Conservation (phyloP, 257 asterid genomes). For the Echium plantagineum region DNA sequence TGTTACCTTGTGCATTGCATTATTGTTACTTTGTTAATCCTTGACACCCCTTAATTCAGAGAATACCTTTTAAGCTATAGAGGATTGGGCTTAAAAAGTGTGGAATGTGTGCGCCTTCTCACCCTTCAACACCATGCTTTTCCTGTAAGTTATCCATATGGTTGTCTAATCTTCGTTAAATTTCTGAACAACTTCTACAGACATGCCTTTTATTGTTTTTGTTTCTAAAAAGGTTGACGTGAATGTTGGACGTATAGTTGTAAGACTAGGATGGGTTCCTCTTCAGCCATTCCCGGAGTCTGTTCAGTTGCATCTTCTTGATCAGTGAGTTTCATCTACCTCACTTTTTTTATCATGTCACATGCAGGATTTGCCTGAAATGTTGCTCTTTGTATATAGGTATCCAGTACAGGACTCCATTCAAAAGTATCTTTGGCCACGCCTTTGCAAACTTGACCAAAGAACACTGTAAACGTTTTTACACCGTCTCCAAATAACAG, state of each 20-base stretch:
- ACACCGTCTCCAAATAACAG: neutral
- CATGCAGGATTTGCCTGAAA: neutral
- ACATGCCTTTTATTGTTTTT: conserved; percentile 13
- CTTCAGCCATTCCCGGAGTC: conserved; percentile 96
- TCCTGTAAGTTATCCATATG: conserved; percentile 57
- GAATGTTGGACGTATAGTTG: conserved; percentile 97
- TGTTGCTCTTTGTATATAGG: conserved; percentile 22
- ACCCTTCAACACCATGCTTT: conserved; percentile 98
- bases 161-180: neutral
- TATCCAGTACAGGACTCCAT: conserved; percentile 60
- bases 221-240: conserved; percentile 65
- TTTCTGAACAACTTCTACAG: conserved; percentile 4
- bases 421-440: conserved; percentile 68
- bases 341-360: neutral
- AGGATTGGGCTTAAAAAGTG: conserved; percentile 94
- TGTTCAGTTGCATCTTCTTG: conserved; percentile 89
- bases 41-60: conserved; percentile 29
- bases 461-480: conserved; percentile 38
- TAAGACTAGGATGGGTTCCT: conserved; percentile 98
- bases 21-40: neutral
- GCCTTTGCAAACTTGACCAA: conserved; percentile 61
- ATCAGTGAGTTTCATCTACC: conserved; percentile 51
- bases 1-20: conserved; percentile 1
- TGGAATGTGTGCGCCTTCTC: conserved; percentile 94
- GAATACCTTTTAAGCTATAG: conserved; percentile 84